Evolutionary conservation across 1,284 basidiomycete species (phyloP), one percentile per base, ranked within the genome.

Genomic region (Tilletia caries): DNA sequence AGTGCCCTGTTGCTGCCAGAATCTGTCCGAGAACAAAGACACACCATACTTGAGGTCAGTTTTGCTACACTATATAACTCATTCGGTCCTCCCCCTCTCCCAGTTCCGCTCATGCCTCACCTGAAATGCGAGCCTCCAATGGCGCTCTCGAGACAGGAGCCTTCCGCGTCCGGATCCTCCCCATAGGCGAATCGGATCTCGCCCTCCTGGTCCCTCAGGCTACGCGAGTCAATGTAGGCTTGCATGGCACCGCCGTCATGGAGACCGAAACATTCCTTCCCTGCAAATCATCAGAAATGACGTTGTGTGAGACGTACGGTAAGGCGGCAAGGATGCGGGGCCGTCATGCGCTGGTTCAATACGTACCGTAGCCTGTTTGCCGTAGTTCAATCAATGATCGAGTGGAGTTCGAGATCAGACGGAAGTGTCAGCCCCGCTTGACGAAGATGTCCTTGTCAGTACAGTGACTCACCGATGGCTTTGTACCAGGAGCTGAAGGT

Each of bases 201-300:
- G 77, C 84, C 84, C 68, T 84, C 80, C 76, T 87, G 85, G 25
- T 81, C 71, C 76, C 84, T 84, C 67, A 81, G 81, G 10, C 85
- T 86, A 13, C 84, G 78, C 1, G 88, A 89, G 72, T 91, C 90
- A 13, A 90, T 91, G 10, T 91, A 86, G 32, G 90, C 90, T 60
- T 87, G 84, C 76, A 91, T 89, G 0, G 87, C 87, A 43, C 76
- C 85, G 2, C 90, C 90, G 13, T 88, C 74, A 76, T 90, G 90
- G 70, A 91, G 72, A 2, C 86, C 86, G 10, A 87, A 76, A 80
- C 91, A 92, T 81, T 92, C 90, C 65, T 86, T 86, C 15, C 32
- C 58, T 62, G 32, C 18, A 13, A 10, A 41, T 41, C 37, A 15
- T 41, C 37, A 15, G 15, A 15, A 15, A 41, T 10, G 37, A 41